Conservation (phyloP, 768 basidiomycete species). For the Rhodotorula diobovata region DNA sequence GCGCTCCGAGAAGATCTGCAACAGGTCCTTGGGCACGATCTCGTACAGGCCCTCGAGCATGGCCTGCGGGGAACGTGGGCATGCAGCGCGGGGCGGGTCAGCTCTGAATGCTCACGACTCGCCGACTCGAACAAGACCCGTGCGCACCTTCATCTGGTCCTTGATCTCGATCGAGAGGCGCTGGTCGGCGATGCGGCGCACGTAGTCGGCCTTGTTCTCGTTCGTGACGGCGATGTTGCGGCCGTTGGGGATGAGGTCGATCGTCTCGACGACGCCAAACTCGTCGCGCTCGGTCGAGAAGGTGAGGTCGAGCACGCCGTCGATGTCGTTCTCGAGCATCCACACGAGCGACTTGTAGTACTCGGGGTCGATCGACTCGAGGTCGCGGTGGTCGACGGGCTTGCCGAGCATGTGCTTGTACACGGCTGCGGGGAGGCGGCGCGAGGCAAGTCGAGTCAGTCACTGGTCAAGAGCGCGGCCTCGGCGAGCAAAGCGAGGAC, state of each 20-base stretch:
- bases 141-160: constrained; percentile 70
- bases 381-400: constrained; percentile 89
- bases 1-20: constrained; percentile 91
- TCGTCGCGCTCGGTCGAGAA: constrained; percentile 97
- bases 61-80: constrained; percentile 53
- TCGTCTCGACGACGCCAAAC: constrained; percentile 86
- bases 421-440: constrained; percentile 55
- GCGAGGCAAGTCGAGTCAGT: neutral
- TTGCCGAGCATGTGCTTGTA: constrained; percentile 93
- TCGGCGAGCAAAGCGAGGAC: neutral
- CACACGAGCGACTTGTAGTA: constrained; percentile 97
- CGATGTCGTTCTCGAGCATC: constrained; percentile 89
- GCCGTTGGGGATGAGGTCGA: constrained; percentile 80
- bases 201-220: constrained; percentile 95
- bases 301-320: constrained; percentile 74
- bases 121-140: neutral
- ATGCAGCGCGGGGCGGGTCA: neutral
- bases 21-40: constrained; percentile 92
- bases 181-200: constrained; percentile 90
- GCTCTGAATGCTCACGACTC: neutral
- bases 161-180: constrained; percentile 89
- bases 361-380: constrained; percentile 96
- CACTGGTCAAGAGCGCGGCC: too few relatives aligned
- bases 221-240: constrained; percentile 81
- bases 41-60: constrained; percentile 90